A percentile compares a stretch with the other conserved stretches of the same genome.
These are phyloP conservation scores for Lachancea thermotolerans DNA, from an alignment of 805 yeast genomes.

Conservation along the genomic window DNA sequence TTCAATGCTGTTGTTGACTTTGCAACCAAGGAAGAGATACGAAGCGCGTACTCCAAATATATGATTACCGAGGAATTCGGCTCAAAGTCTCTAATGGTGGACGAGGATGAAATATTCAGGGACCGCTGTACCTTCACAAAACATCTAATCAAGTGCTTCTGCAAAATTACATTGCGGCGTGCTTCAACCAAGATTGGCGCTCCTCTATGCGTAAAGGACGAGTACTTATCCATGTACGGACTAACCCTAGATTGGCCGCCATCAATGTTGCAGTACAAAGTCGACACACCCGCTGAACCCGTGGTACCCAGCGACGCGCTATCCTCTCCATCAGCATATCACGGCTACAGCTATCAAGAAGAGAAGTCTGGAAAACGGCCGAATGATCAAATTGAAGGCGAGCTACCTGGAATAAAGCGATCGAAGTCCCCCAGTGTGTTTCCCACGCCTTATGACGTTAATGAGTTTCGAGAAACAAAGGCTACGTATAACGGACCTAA, in stretches of 20 bases:
- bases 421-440: not conserved
- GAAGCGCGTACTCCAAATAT: constrained; percentile 59
- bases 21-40: constrained; percentile 30
- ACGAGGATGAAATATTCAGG: constrained; percentile 65
- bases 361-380: not conserved
- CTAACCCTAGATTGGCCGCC: constrained; percentile 31
- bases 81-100: constrained; percentile 57
- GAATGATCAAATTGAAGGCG: too few species aligned
- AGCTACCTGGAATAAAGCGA: too few species aligned
- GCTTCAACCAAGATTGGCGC: constrained; percentile 83
- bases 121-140: constrained; percentile 86
- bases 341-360: not conserved
- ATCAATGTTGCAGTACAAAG: constrained; percentile 27
- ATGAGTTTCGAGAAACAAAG: not conserved
- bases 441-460: not conserved
- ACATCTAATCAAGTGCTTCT: constrained; percentile 80
- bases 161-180: constrained; percentile 60
- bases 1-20: constrained; percentile 45
- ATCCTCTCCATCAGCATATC: not conserved
- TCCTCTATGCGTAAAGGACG: constrained; percentile 88
- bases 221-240: constrained; percentile 39
- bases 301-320: too few species aligned
- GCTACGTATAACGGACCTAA: constrained; percentile 25
- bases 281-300: constrained; percentile 13
- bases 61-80: constrained; percentile 56